Percentiles rank a stretch among this genome's conserved stretches.
These are phyloP conservation scores for Smittium mucronatum DNA, from an alignment of 371 early-diverging fungal genomes.

Conservation along the genomic window DNA sequence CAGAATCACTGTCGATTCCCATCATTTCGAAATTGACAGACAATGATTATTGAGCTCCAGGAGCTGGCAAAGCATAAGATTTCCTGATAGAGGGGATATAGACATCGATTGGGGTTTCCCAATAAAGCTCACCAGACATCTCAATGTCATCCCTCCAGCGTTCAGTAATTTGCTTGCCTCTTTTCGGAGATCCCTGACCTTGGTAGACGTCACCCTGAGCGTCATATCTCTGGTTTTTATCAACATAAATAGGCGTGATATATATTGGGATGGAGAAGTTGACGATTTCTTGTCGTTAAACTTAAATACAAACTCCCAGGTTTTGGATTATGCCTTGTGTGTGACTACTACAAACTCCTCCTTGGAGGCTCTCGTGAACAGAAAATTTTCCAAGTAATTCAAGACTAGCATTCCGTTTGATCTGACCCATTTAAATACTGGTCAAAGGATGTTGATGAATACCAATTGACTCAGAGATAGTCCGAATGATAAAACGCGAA, in stretches of 20 bases:
- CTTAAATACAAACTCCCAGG: not conserved
- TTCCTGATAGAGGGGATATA: not conserved
- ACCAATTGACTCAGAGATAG: conserved; percentile 18
- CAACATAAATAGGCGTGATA: conserved; percentile 28
- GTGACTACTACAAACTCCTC: conserved; percentile 12
- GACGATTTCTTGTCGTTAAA: conserved; percentile 17
- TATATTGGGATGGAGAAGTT: conserved; percentile 26
- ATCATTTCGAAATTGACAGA: not conserved
- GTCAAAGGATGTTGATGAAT: conserved; percentile 35
- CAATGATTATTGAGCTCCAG: not conserved
- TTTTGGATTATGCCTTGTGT: conserved; percentile 13
- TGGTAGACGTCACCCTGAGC: not conserved
- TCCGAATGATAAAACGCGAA: not conserved
- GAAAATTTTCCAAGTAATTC: conserved; percentile 32
- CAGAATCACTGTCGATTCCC: not conserved
- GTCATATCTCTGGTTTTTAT: conserved; percentile 20
- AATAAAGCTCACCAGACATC: not conserved
- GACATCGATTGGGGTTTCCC: not conserved
- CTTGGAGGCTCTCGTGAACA: conserved; percentile 15
- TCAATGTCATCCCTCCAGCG: not conserved
- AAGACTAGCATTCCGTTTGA: conserved; percentile 23
- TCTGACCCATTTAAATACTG: conserved; percentile 26
- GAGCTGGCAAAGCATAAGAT: not conserved
- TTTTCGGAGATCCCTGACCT: not conserved
- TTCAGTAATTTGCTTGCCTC: not conserved